Percentiles rank a stretch among this genome's conserved stretches.
Conservation (phyloP, 1,284 basidiomycete genomes). For the Meripilus lineatus region DNA sequence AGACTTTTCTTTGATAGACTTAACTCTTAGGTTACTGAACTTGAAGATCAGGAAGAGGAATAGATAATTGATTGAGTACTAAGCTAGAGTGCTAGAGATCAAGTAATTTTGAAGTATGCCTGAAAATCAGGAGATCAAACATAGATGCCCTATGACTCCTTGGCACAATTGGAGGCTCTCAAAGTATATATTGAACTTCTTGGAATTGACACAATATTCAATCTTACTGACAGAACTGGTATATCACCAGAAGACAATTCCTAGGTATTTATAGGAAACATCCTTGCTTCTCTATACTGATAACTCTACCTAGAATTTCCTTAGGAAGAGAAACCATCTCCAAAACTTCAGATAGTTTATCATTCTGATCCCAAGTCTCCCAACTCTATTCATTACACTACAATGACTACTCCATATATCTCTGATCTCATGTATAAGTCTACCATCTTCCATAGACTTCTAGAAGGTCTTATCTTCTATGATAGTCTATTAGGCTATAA, state of each 20-base stretch:
- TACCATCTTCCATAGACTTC: too few relatives aligned
- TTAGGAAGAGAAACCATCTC: too few relatives aligned
- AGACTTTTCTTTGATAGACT: conserved; percentile 18
- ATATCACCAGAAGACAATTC: conserved; percentile 8
- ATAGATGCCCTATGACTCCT: conserved; percentile 23
- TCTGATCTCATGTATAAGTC: too few relatives aligned
- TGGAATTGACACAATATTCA: conserved; percentile 3
- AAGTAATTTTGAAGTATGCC: conserved; percentile 24
- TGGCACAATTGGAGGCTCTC: conserved; percentile 13
- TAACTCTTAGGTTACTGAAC: conserved; percentile 5
- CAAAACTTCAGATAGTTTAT: too few relatives aligned
- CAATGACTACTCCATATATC: too few relatives aligned
- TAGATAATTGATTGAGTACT: conserved; percentile 18
- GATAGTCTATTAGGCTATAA: too few relatives aligned
- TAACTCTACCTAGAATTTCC: too few relatives aligned
- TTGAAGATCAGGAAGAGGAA: conserved; percentile 13
- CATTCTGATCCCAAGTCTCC: too few relatives aligned
- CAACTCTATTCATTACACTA: too few relatives aligned
- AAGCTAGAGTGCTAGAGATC: conserved; percentile 18
- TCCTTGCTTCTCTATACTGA: too few relatives aligned
- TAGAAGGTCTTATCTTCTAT: too few relatives aligned
- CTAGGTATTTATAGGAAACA: conserved; percentile 8
- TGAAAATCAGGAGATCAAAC: too few relatives aligned
- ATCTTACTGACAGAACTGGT: conserved; percentile 7
- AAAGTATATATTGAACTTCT: conserved; percentile 14